Conservation (phyloP, 2,329 filamentous ascomycete species). For the Pochonia chlamydosporia region DNA sequence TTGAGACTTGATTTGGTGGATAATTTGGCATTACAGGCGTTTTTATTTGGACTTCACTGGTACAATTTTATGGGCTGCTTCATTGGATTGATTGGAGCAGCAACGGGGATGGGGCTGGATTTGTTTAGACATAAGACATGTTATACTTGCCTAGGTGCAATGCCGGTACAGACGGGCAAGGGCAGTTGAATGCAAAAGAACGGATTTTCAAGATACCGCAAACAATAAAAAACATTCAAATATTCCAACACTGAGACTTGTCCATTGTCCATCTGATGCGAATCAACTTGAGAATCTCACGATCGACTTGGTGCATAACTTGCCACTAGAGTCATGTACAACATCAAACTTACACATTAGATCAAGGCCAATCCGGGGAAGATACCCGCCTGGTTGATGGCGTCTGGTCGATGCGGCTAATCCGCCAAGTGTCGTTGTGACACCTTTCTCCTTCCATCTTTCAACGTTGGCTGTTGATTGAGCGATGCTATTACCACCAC, state of each 20-base stretch:
- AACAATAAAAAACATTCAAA: not conserved
- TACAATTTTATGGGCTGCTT: not conserved
- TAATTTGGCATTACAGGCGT: slow-evolving; percentile 23
- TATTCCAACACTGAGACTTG: no score
- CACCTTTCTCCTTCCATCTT: no score
- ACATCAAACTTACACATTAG: not conserved
- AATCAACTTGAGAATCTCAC: not conserved
- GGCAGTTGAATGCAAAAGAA: not conserved
- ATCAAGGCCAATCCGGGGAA: not conserved
- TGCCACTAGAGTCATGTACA: no score
- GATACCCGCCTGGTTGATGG: not conserved
- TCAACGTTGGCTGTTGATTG: no score
- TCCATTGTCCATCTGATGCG: not conserved
- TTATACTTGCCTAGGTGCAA: not conserved
- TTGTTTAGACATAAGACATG: slow-evolving; percentile 6
- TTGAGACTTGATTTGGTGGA: slow-evolving; percentile 12
- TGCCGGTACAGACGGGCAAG: slow-evolving; percentile 4
- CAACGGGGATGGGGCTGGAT: not conserved
- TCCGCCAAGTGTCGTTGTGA: not conserved
- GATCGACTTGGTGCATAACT: no score
- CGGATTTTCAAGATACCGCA: not conserved
- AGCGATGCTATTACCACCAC: no score
- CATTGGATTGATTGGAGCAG: slow-evolving; percentile 6
- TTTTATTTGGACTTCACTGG: slow-evolving; percentile 7
- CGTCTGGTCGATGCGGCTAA: no score